phyloP scores from a whole-genome alignment of 2,329 filamentous ascomycete genomes.

The Ascochyta viciae-villosae region DNA sequence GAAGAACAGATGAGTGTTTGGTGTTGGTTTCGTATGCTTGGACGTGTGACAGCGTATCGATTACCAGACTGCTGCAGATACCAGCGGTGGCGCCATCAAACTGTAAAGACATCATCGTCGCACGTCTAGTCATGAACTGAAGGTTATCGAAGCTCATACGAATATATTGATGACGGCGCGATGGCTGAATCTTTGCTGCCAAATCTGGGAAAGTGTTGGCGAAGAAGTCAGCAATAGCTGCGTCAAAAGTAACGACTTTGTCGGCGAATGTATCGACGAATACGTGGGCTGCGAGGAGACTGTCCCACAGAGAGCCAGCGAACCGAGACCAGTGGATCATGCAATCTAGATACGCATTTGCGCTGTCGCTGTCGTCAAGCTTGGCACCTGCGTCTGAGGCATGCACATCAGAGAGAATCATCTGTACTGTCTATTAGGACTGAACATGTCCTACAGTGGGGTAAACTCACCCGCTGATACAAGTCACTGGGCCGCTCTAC shows the following conservation, averaged over 20 bases:
- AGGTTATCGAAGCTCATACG: conserved; percentile 31
- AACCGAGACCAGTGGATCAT: conserved; percentile 37
- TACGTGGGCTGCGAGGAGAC: conserved; percentile 19
- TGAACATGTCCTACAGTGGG: not conserved
- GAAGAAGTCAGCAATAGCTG: conserved; percentile 15
- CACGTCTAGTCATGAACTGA: conserved; percentile 33
- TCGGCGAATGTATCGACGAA: conserved; percentile 8
- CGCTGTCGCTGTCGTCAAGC: not conserved
- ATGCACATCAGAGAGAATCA: not conserved
- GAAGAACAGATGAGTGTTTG: conserved; percentile 18
- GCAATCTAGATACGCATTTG: conserved; percentile 23
- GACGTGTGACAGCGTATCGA: conserved; percentile 24
- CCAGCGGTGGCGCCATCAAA: conserved; percentile 23
- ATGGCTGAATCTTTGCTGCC: not conserved
- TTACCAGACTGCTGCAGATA: conserved; percentile 26
- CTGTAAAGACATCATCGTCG: conserved; percentile 32
- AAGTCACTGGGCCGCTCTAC: conserved; percentile 31
- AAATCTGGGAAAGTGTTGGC: conserved; percentile 8
- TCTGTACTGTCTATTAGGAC: not conserved
- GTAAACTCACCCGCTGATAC: conserved; percentile 27
- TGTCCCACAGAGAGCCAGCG: conserved; percentile 34
- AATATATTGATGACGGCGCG: conserved; percentile 10
- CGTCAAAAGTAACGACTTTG: conserved; percentile 19
- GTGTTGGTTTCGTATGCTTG: conserved; percentile 11
- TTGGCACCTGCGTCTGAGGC: not conserved